Evolutionary conservation across 495 filamentous ascomycete species (phyloP), one percentile per base, ranked within the genome.

Genomic region (Talaromyces nanjingensis): DNA sequence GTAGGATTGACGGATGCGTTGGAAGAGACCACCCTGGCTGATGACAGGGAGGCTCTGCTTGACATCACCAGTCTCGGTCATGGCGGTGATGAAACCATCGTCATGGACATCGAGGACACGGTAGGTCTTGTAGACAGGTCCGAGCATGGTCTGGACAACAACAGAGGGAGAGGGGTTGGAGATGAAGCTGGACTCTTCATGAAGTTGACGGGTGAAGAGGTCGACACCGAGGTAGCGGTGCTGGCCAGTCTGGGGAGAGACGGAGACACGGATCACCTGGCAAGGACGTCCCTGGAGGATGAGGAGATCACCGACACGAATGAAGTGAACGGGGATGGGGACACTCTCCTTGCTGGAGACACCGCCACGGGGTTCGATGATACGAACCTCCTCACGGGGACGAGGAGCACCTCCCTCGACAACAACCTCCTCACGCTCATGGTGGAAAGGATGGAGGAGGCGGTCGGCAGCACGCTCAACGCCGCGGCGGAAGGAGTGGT

Each of bases 51-150:
- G 84, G 68, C 87, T 87, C 81, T 97, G 94, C 89, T 98, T 98
- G 85, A 98, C 92, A 77, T 98, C 94, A 70, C 94, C 94, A 64
- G 81, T 85, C 82, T 91, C 89, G 69, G 89, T 91, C 88, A 92
- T 91, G 74, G 88, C 87, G 63, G 90, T 88, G 58, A 91, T 83
- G 76, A 80, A 79, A 71, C 90, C 89, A 68, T 91, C 89, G 65
- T 96, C 91, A 78, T 91, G 91, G 80, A 98, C 88, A 81, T 98
- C 94, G 45, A 98, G 89, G 73, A 98, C 93, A 76, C 94, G 92
- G 88, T 98, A 98, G 83, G 97, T 96, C 90, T 98, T 98, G 92
- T 97, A 98, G 83, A 98, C 90, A 52, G 94, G 94, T 71, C 94
- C 94, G 63, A 96, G 91, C 91, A 98, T 97, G 81, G 93, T 98